phyloP scores from a whole-genome alignment of 1,139 yeast genomes.

The Debaryomycetaceae sp. region DNA sequence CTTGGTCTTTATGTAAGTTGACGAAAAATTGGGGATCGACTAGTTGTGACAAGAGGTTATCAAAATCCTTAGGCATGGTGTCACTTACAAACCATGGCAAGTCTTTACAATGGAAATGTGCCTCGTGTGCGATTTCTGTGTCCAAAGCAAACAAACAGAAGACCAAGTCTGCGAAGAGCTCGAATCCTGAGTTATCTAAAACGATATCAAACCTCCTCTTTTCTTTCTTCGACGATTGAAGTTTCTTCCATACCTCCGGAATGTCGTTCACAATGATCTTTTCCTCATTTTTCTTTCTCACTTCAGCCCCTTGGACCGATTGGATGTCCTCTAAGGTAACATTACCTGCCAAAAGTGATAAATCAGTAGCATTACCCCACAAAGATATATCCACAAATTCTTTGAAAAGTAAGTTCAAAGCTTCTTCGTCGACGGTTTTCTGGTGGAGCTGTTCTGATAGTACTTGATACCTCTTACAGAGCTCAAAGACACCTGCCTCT shows the following conservation, averaged over 20 bases:
- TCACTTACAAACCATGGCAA: constrained; percentile 98
- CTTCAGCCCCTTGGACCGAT: constrained; percentile 86
- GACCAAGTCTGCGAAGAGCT: constrained; percentile 82
- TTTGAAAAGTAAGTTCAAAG: constrained; percentile 53
- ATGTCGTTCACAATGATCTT: constrained; percentile 81
- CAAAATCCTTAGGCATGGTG: constrained; percentile 80
- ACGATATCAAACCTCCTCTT: constrained; percentile 72
- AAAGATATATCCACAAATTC: constrained; percentile 86
- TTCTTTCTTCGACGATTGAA: constrained; percentile 15
- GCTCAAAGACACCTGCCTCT: constrained; percentile 72
- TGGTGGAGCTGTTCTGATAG: constrained; percentile 34
- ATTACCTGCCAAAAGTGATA: constrained; percentile 81
- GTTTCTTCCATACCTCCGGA: constrained; percentile 57
- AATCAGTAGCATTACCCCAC: constrained; percentile 98
- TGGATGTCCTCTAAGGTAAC: constrained; percentile 79
- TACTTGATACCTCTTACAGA: constrained; percentile 62
- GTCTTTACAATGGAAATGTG: constrained; percentile 83
- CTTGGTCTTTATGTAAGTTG: constrained; percentile 28
- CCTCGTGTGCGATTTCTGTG: constrained; percentile 54
- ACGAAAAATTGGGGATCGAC: constrained; percentile 50
- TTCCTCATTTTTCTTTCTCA: constrained; percentile 77
- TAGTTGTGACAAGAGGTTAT: constrained; percentile 57
- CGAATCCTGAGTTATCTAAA: constrained; percentile 94
- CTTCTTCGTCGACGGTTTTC: constrained; percentile 32
- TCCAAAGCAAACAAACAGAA: constrained; percentile 75